phyloP scores from a whole-genome alignment of 768 basidiomycete species.

The Serendipita sp. region DNA sequence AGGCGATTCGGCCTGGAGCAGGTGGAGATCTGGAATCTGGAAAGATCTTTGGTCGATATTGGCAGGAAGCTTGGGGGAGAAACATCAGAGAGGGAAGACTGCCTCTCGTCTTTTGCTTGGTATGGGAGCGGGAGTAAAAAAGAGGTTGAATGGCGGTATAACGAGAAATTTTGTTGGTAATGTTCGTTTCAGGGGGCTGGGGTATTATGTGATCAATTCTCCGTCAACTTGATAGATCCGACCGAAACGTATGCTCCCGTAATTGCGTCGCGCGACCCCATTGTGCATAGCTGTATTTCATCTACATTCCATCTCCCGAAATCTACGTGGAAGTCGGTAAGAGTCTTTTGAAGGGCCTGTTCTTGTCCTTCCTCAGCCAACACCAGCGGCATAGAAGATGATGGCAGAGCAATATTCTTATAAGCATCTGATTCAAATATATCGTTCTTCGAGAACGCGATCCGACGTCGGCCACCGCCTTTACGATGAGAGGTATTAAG shows the following conservation, averaged over 20 bases:
- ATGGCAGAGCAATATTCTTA: slow-evolving; percentile 4
- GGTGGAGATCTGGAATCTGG: slow-evolving; percentile 36
- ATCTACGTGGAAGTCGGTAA: slow-evolving; percentile 18
- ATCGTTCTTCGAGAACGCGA: slow-evolving; percentile 28
- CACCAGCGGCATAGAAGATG: not conserved
- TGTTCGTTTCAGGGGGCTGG: too few relatives aligned
- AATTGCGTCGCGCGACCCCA: slow-evolving; percentile 47
- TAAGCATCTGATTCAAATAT: slow-evolving; percentile 20
- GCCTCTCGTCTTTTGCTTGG: slow-evolving; percentile 33
- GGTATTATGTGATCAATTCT: not conserved
- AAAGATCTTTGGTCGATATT: slow-evolving; percentile 18
- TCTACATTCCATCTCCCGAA: slow-evolving; percentile 39
- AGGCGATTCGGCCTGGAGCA: slow-evolving; percentile 20
- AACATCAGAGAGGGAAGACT: slow-evolving; percentile 22
- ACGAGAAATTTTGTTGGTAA: slow-evolving; percentile 27
- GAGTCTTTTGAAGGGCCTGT: not conserved
- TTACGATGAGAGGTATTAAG: slow-evolving; percentile 24
- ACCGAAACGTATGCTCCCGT: slow-evolving; percentile 43
- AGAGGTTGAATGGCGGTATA: slow-evolving; percentile 30
- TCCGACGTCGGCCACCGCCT: slow-evolving; percentile 16
- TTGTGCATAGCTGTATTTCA: slow-evolving; percentile 49
- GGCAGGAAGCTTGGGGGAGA: slow-evolving; percentile 20
- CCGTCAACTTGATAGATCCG: slow-evolving; percentile 9
- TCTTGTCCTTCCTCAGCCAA: not conserved
- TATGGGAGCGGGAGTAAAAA: slow-evolving; percentile 26